phyloP scores from a whole-genome alignment of 805 yeast genomes.

The Schizosaccharomyces cryophilus region DNA sequence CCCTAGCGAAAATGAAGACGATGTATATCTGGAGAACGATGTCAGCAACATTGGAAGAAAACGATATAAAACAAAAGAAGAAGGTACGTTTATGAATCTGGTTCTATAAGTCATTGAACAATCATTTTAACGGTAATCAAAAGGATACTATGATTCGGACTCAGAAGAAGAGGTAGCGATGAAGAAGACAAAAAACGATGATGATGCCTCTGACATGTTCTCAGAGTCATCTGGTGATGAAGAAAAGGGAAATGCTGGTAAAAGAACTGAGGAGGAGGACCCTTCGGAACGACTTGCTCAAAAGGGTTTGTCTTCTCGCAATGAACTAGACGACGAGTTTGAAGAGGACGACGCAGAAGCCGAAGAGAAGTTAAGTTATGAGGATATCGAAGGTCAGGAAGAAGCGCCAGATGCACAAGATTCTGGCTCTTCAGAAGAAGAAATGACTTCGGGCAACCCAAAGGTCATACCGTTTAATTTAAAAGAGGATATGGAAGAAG shows the following conservation, averaged over 20 bases:
- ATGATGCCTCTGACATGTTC: not conserved
- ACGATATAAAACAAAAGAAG: not conserved
- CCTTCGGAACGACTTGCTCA: not conserved
- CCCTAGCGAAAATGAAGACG: not conserved
- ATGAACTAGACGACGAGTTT: conserved; percentile 10
- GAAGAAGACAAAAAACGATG: not conserved
- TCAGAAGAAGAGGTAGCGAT: not conserved
- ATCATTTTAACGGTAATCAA: not conserved
- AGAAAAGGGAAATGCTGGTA: no score
- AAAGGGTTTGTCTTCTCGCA: not conserved
- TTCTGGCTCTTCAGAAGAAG: conserved; percentile 6
- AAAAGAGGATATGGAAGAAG: conserved; percentile 30
- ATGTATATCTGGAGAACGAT: not conserved
- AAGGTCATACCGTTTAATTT: conserved; percentile 41
- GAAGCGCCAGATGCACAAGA: conserved; percentile 5
- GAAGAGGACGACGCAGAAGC: conserved; percentile 8
- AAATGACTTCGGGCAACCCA: conserved; percentile 12
- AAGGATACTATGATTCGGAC: not conserved
- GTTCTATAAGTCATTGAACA: not conserved
- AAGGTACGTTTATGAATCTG: not conserved
- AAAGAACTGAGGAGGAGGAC: not conserved
- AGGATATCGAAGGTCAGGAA: conserved; percentile 2
- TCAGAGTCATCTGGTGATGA: not conserved
- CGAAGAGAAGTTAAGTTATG: not conserved
- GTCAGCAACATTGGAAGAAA: not conserved